phyloP scores from a whole-genome alignment of 768 basidiomycete genomes.

The Fomitopsis pulvina region DNA sequence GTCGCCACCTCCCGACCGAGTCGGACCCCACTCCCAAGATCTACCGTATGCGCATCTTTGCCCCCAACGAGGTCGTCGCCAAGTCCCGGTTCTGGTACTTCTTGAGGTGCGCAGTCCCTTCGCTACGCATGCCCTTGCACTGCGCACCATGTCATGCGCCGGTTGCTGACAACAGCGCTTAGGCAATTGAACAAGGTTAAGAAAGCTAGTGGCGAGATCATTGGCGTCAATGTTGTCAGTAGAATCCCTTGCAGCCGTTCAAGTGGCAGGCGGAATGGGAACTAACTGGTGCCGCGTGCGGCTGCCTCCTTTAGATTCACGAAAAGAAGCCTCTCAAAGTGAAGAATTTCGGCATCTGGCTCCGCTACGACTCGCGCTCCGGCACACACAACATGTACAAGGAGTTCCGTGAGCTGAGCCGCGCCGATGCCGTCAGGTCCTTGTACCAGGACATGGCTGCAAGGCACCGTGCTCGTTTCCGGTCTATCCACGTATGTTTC shows the following conservation, averaged over 20 bases:
- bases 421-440: slow-evolving; percentile 92
- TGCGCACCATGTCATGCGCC: neutral
- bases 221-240: slow-evolving; percentile 96
- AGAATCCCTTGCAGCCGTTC: slow-evolving; percentile 60
- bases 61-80: slow-evolving; percentile 96
- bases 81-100: slow-evolving; percentile 99
- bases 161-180: slow-evolving; percentile 2
- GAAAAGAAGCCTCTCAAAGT: slow-evolving; percentile 98
- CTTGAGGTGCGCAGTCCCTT: slow-evolving; percentile 57
- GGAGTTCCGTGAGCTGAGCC: slow-evolving; percentile 93
- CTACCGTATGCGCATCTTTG: slow-evolving; percentile 99
- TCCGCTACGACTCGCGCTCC: slow-evolving; percentile 98
- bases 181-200: slow-evolving; percentile 99
- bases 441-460: slow-evolving; percentile 99
- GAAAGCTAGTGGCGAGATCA: slow-evolving; percentile 98
- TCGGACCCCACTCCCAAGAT: slow-evolving; percentile 93
- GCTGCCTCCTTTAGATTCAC: slow-evolving; percentile 62
- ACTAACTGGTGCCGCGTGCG: slow-evolving; percentile 23
- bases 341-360: slow-evolving; percentile 99
- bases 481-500: slow-evolving; percentile 80
- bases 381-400: slow-evolving; percentile 99
- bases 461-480: slow-evolving; percentile 97
- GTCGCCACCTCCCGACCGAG: slow-evolving; percentile 95
- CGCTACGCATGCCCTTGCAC: neutral
- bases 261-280: slow-evolving; percentile 83